Base-by-base conservation (phyloP, 164 flowering plant genomes). In the Tetracentron sinense region DNA sequence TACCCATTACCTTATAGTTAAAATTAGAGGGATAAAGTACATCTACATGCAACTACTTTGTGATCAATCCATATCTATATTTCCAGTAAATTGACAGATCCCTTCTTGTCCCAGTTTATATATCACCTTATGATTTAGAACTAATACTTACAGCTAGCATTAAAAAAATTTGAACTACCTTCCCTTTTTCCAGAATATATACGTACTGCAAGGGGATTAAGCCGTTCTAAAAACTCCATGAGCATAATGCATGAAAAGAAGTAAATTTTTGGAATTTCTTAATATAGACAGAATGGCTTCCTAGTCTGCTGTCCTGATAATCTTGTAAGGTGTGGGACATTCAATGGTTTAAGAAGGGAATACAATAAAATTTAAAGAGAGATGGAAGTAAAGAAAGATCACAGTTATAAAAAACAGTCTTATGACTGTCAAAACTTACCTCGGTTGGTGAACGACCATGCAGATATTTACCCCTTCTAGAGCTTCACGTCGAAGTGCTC, bases 371-470 rank as follows among this genome's bases (percentile, higher is more conserved):
- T 6, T 3, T 6, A 23, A 53, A 53, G 11, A 22, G 23, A 14
- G 4, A 53, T 3, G 26, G 17, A 6, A 20, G 12, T 7, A 54
- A 0, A n/a, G 22, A 54, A 28, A 22, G 10, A 23, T 21, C 11
- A 12, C 1, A 21, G 1, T 42, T 58, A 4, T 38, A 22, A 22
- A n/a, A 47, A 26, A 14, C 26, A 8, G 1, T 42, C 20, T 48
- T 48, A 35, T 23, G 29, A 57, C 25, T 23, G n/a, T 25, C 23
- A 51, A 46, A 38, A 51, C 31, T 62, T 78, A 83, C 98, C 99
- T 93, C 48, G 98, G 98, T 67, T 93, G 98, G 76, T 93, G 98
- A 72, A 93, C 90, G 61, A 93, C 98, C 93, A 83, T 87, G 77
- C 90, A 89, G 51, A 94, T 81, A 71, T 94, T 94, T 21, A 91